Conservation (phyloP, 805 yeast genomes). For the Candida tallmaniae region DNA sequence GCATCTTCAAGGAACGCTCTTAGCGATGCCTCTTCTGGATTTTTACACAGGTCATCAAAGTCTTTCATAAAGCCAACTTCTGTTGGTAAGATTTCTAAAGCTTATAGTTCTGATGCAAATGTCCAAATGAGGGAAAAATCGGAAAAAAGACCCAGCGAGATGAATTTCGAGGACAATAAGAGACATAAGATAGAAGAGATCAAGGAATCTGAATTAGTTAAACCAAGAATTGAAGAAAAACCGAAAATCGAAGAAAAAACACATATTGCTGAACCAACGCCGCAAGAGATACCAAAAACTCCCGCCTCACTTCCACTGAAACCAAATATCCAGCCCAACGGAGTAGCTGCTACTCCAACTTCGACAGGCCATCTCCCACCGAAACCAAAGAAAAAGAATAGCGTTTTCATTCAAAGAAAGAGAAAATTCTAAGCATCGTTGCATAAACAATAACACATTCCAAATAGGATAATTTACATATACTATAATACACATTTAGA, state of each 20-base stretch:
- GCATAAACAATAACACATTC: no score
- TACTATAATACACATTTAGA: no score
- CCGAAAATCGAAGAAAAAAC: no score
- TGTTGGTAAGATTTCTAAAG: conserved; percentile 17
- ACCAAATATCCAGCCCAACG: background rate
- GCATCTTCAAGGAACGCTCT: conserved; percentile 48
- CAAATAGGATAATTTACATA: background rate
- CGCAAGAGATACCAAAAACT: no score
- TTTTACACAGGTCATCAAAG: conserved; percentile 13
- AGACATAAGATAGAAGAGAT: no score
- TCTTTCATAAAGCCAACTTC: conserved; percentile 59
- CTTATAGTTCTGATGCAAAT: no score
- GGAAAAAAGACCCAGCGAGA: no score
- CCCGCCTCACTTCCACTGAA: background rate
- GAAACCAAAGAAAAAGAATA: conserved; percentile 3
- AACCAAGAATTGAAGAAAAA: no score
- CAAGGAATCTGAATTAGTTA: no score
- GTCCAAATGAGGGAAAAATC: no score
- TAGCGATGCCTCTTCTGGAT: conserved; percentile 32
- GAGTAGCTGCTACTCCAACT: conserved; percentile 1
- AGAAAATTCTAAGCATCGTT: conserved; percentile 3
- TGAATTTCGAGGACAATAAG: no score
- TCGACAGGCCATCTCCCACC: conserved; percentile 4
- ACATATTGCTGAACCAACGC: no score
- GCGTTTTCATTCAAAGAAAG: conserved; percentile 8